phyloP scores from a whole-genome alignment of 768 basidiomycete species.

The Rickenella mellea region DNA sequence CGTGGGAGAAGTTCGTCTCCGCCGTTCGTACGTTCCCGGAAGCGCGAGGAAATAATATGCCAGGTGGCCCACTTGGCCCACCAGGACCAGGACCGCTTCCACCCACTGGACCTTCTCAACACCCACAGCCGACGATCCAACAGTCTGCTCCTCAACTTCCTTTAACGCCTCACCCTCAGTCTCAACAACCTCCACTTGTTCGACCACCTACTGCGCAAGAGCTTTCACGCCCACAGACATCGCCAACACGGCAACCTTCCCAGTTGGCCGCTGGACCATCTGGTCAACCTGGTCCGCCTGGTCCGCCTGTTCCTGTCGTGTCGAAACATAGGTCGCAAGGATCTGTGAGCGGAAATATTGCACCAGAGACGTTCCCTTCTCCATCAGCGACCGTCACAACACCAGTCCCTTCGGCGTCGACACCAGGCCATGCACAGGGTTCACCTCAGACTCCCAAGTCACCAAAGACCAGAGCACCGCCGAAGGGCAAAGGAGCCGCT shows the following conservation, averaged over 20 bases:
- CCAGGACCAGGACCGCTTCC: neutral
- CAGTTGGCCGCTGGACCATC: too few species aligned
- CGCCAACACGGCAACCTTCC: slow-evolving; percentile 11
- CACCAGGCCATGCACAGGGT: slow-evolving; percentile 29
- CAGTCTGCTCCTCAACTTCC: slow-evolving; percentile 4
- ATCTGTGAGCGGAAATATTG: slow-evolving; percentile 2
- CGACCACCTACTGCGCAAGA: slow-evolving; percentile 4
- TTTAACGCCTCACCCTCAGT: slow-evolving; percentile 2
- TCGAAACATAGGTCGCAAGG: too few species aligned
- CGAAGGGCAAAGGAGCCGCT: slow-evolving; percentile 34
- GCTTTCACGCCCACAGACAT: slow-evolving; percentile 7
- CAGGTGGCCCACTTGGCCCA: neutral
- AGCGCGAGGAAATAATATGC: too few species aligned
- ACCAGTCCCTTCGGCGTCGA: slow-evolving; percentile 35
- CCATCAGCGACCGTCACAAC: slow-evolving; percentile 29
- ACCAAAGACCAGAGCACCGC: slow-evolving; percentile 44
- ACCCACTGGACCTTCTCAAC: neutral
- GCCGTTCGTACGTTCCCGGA: too few species aligned
- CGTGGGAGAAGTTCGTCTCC: neutral
- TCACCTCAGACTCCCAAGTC: slow-evolving; percentile 67
- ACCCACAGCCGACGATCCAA: slow-evolving; percentile 1
- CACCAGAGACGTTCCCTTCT: slow-evolving; percentile 10
- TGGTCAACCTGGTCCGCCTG: too few species aligned
- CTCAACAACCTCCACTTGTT: slow-evolving; percentile 2
- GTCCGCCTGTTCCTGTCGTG: too few species aligned